A percentile compares a stretch with the other conserved stretches of the same genome.
phyloP scores from a whole-genome alignment of 176 grass and related monocot genomes.

The Alloteropsis semialata region DNA sequence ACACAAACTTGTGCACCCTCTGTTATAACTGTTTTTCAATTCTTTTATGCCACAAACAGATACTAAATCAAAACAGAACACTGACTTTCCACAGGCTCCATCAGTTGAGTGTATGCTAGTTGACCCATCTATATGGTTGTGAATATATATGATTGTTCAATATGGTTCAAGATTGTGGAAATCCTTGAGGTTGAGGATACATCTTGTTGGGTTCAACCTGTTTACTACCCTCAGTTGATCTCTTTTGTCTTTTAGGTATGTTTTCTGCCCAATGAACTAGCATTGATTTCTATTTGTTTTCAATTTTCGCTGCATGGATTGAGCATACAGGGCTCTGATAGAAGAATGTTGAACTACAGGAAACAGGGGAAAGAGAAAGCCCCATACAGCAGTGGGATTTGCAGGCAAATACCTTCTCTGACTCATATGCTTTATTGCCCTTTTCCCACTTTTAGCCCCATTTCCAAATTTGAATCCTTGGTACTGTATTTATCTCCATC shows the following conservation, averaged over 20 bases:
- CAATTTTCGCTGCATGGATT: not conserved
- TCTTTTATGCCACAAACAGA: constrained; percentile 1
- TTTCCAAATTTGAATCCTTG: not conserved
- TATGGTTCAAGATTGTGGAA: constrained; percentile 22
- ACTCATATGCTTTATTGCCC: not conserved
- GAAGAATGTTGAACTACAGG: not conserved
- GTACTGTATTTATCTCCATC: not conserved
- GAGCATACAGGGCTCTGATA: not conserved
- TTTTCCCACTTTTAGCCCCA: not conserved
- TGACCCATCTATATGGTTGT: not conserved
- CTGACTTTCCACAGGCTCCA: constrained; percentile 7
- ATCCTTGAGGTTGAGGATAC: not conserved
- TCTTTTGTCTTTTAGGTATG: constrained; percentile 7
- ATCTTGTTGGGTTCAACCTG: not conserved
- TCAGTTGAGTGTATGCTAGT: constrained; percentile 11
- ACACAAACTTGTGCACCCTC: not conserved
- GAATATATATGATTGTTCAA: not conserved
- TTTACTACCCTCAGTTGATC: constrained; percentile 11
- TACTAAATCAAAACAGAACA: not conserved
- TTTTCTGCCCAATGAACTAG: not conserved
- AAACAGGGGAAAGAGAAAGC: not conserved
- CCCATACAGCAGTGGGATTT: not conserved
- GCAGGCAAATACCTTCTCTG: constrained; percentile 15
- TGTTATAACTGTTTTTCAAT: constrained; percentile 9
- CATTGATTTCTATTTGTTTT: constrained; percentile 8